A percentile compares a stretch with the other conserved stretches of the same genome.
phyloP scores from a whole-genome alignment of 2,329 filamentous ascomycete genomes.

The Endoconidiophora laricicola region DNA sequence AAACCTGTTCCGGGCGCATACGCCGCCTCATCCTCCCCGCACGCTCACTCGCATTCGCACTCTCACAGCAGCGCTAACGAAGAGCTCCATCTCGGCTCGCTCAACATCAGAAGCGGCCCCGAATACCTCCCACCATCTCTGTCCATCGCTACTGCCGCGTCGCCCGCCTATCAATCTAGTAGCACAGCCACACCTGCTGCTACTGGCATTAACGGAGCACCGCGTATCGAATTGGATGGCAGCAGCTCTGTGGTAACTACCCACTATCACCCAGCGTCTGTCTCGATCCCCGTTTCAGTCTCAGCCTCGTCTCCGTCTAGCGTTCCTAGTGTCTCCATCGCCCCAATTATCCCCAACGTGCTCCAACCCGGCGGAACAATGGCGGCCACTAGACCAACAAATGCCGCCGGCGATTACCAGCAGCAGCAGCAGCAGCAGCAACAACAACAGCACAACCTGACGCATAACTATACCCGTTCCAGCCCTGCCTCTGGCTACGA shows the following conservation, averaged over 20 bases:
- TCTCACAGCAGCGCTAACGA: no score
- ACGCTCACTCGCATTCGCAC: no score
- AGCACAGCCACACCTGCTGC: neutral
- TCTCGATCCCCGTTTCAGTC: conserved; percentile 3
- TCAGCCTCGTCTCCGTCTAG: conserved; percentile 5
- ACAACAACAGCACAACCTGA: conserved; percentile 19
- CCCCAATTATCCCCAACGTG: conserved; percentile 35
- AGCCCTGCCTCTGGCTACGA: conserved; percentile 54
- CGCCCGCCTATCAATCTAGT: neutral
- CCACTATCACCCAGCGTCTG: conserved; percentile 1
- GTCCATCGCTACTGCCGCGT: neutral
- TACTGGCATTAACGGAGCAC: neutral
- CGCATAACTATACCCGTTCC: conserved; percentile 65
- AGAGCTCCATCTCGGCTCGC: no score
- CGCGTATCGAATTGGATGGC: neutral
- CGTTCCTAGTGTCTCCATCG: neutral
- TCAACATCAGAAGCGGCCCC: no score
- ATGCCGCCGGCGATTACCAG: conserved; percentile 7
- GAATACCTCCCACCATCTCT: neutral
- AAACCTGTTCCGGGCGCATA: no score
- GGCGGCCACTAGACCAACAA: conserved; percentile 19
- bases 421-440: conserved; percentile 6
- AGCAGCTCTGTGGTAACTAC: neutral
- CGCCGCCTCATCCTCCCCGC: no score
- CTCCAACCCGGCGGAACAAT: conserved; percentile 37